These are phyloP conservation scores for Kodamaea alishanica DNA, from an alignment of 1,139 yeast species.

Conservation along the genomic window DNA sequence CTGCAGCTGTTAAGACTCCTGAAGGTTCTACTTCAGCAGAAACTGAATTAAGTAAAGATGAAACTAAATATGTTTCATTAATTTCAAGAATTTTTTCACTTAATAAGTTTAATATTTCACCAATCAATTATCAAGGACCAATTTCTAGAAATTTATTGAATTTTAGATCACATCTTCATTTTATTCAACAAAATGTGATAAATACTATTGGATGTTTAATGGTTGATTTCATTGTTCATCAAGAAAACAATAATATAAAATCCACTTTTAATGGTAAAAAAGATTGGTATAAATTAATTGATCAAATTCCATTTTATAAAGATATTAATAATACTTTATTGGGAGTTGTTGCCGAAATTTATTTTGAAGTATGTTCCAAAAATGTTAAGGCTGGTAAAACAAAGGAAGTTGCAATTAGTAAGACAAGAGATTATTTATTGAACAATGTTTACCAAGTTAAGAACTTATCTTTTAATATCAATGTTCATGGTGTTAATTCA, in stretches of 20 bases:
- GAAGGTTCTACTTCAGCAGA: slow-evolving; percentile 11
- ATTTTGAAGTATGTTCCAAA: slow-evolving; percentile 37
- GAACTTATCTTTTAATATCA: slow-evolving; percentile 39
- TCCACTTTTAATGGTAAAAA: slow-evolving; percentile 34
- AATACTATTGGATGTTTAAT: slow-evolving; percentile 53
- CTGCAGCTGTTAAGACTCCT: slow-evolving; percentile 32
- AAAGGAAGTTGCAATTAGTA: slow-evolving; percentile 28
- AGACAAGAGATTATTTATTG: slow-evolving; percentile 35
- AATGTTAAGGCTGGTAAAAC: slow-evolving; percentile 24
- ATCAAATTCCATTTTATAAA: slow-evolving; percentile 58
- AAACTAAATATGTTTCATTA: slow-evolving; percentile 40
- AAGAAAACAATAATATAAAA: slow-evolving; percentile 47
- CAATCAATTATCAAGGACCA: slow-evolving; percentile 67
- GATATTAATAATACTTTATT: slow-evolving; percentile 43
- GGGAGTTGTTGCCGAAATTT: slow-evolving; percentile 44
- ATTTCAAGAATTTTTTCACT: slow-evolving; percentile 59
- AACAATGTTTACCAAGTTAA: slow-evolving; percentile 39
- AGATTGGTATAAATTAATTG: slow-evolving; percentile 58
- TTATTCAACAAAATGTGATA: slow-evolving; percentile 48
- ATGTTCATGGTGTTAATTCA: slow-evolving; percentile 43
- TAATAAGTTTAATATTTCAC: slow-evolving; percentile 49
- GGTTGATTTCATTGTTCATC: slow-evolving; percentile 51
- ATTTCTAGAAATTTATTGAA: slow-evolving; percentile 59
- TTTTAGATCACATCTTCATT: slow-evolving; percentile 64
- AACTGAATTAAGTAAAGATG: slow-evolving; percentile 26